These are phyloP conservation scores for Eleusine indica DNA, from an alignment of 176 grass and related monocot genomes.

Conservation along the genomic window DNA sequence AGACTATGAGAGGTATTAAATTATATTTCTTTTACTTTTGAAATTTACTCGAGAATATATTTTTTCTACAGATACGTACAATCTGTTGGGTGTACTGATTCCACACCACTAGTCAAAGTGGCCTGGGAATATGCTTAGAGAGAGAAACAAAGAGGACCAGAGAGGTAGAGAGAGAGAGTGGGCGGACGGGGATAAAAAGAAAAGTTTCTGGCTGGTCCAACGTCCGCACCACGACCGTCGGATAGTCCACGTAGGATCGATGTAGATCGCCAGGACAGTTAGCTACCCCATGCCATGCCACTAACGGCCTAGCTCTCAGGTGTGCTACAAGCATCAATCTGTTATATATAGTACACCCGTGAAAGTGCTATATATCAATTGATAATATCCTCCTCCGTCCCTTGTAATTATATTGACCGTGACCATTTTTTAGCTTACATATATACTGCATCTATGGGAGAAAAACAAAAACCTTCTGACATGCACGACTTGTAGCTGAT, in stretches of 20 bases:
- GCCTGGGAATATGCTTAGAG: conserved; percentile 31
- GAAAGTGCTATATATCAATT: not conserved
- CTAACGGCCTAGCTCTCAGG: not conserved
- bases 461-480: no score
- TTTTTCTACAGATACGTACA: not conserved
- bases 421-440: no score
- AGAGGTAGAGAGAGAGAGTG: not conserved
- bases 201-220: conserved; percentile 39
- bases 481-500: no score
- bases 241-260: conserved; percentile 57
- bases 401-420: no score
- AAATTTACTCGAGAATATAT: not conserved
- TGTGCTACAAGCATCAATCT: not conserved
- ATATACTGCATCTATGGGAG: no score
- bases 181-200: conserved; percentile 2
- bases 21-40: not conserved
- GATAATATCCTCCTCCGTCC: no score
- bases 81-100: conserved; percentile 1
- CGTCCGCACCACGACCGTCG: conserved; percentile 55
- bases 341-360: not conserved
- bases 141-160: conserved; percentile 25
- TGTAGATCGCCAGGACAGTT: conserved; percentile 22
- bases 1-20: not conserved
- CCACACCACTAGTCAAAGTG: conserved; percentile 22
- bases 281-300: not conserved